Base-by-base conservation (phyloP, 257 asterid genomes). In the Solanum piurae region DNA sequence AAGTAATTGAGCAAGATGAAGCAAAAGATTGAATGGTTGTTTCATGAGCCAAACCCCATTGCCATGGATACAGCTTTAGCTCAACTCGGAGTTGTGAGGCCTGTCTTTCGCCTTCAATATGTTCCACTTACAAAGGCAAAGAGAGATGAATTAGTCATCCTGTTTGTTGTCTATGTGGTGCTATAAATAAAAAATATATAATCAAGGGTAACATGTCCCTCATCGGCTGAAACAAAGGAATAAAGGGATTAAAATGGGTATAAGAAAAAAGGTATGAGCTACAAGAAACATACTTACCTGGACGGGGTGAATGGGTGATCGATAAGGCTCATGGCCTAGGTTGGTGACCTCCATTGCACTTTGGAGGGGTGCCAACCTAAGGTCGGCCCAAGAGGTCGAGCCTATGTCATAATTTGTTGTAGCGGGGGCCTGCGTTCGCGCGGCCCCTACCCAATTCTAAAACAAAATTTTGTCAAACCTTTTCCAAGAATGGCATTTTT, bases 21-120 rank as follows among this genome's bases (percentile, higher is more conserved):
- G 66, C 25, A 58, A 58, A 58, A 21, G 25, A 58, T 46, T 46
- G 74, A 90, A 14, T 96, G 98, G 99, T 96, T 95, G 10, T 95
- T 96, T 80, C 46, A 85, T 5, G 95, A 96, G 88, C 98, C 98
- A 12, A 96, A 93, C 73, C 98, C 98, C 11, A 95, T 94, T 34
- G 95, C 94, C 33, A 85, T 95, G 27, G 95, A 95, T 90, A 95
- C 97, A 1, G 98, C 98, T 83, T 93, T 96, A 36, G 94, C 99
- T 87, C 98, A 95, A 92, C 98, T 96, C 55, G 97, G 98, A 84
- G 96, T 96, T 36, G 93, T 88, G 87, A 93, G 98, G 92, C 96
- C 98, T 1, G 92, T 96, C 77, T 95, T 95, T 85, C 93, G 98
- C 20, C 89, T 95, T 83, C 98, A 98, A 9, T 95, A 95, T 38